Conservation (phyloP, 176 grass and related monocot species). For the Dendrocalamus sinicus region DNA sequence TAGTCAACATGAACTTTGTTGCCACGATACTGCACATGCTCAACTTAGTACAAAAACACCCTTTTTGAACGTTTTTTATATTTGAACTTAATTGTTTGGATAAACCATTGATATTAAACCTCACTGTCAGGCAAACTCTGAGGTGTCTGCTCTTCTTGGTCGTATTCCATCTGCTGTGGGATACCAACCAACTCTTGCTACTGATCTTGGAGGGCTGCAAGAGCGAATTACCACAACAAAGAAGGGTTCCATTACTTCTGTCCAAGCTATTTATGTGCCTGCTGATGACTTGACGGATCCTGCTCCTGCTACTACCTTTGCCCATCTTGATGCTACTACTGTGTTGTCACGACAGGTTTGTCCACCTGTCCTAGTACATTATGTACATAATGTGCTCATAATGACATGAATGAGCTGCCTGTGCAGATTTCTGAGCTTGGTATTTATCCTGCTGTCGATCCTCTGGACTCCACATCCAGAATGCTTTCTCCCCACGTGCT, state of each 20-base stretch:
- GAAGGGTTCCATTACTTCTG: conserved; percentile 96
- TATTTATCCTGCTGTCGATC: conserved; percentile 92
- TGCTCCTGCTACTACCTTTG: conserved; percentile 92
- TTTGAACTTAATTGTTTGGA: background rate
- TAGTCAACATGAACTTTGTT: background rate
- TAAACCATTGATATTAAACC: background rate
- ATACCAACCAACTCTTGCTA: conserved; percentile 96
- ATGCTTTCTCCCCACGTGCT: conserved; percentile 94
- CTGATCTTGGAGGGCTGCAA: conserved; percentile 95
- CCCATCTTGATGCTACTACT: conserved; percentile 97
- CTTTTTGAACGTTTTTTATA: background rate
- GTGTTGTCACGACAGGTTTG: conserved; percentile 91
- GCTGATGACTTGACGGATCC: conserved; percentile 99
- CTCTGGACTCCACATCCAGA: conserved; percentile 90
- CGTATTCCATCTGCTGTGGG: conserved; percentile 98
- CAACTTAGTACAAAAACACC: background rate
- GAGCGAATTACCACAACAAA: conserved; percentile 91
- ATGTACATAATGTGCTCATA: conserved; percentile 13
- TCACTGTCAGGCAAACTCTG: conserved; percentile 75
- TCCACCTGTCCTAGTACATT: background rate
- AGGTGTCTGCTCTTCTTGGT: conserved; percentile 97
- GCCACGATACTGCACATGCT: background rate
- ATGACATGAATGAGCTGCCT: conserved; percentile 29
- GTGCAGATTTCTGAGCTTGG: conserved; percentile 92
- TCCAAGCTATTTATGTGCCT: conserved; percentile 98